Evolutionary conservation across 441 rosid species (phyloP).

Genomic region (Corymbia citriodora): DNA sequence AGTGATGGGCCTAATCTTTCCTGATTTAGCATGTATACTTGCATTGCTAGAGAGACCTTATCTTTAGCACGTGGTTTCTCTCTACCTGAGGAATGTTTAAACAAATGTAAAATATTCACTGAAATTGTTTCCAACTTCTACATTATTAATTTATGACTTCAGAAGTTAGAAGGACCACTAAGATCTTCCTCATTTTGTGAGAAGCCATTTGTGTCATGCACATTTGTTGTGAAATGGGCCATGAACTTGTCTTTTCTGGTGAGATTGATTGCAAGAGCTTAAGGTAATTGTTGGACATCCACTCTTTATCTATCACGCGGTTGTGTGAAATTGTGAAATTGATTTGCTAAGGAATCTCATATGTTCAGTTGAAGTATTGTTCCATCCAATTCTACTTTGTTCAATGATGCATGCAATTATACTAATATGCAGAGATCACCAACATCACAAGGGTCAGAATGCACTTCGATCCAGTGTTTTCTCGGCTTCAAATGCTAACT

Average conservation of each 20-base stretch:
- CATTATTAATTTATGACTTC: neutral
- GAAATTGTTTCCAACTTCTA: neutral
- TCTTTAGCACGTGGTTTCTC: neutral
- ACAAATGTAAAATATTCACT: neutral
- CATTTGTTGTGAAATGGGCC: neutral
- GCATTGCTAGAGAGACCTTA: neutral
- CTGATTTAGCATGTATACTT: neutral
- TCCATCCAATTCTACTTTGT: neutral
- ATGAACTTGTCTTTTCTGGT: neutral
- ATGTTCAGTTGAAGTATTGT: neutral
- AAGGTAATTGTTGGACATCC: neutral
- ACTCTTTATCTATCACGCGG: neutral
- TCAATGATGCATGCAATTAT: neutral
- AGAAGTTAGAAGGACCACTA: neutral
- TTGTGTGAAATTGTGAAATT: neutral
- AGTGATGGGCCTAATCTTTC: neutral
- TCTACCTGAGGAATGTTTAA: neutral
- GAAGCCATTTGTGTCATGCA: neutral
- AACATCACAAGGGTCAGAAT: neutral
- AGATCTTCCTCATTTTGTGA: neutral
- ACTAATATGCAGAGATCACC: neutral
- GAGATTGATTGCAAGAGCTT: neutral
- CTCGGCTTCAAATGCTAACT: neutral
- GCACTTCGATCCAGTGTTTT: neutral
- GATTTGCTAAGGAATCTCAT: neutral